Conservation (phyloP, 176 grass and related monocot genomes). For the Carex littledalei region DNA sequence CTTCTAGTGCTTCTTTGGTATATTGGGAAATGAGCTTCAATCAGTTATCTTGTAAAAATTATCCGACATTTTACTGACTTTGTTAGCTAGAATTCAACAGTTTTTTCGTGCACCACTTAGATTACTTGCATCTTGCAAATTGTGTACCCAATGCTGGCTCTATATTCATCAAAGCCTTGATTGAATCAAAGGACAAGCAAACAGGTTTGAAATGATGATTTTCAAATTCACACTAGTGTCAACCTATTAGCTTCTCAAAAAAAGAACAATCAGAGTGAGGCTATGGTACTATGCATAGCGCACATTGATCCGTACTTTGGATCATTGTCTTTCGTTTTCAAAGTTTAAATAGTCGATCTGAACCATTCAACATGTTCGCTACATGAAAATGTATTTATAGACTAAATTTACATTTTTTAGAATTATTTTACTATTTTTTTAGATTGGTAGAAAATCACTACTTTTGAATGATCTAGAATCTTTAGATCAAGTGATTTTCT, state of each 20-base stretch:
- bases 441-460: too few relatives aligned
- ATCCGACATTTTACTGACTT: neutral
- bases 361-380: too few relatives aligned
- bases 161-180: neutral
- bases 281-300: too few relatives aligned
- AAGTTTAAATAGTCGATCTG: too few relatives aligned
- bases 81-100: neutral
- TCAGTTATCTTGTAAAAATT: neutral
- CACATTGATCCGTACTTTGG: too few relatives aligned
- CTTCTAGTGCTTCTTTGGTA: neutral
- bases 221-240: neutral
- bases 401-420: too few relatives aligned
- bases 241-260: neutral
- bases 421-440: too few relatives aligned
- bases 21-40: neutral
- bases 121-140: neutral
- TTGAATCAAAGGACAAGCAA: neutral
- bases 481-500: too few relatives aligned
- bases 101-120: neutral
- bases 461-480: too few relatives aligned
- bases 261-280: neutral
- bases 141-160: neutral
- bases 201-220: neutral
- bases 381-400: too few relatives aligned
- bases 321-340: too few relatives aligned